Percentiles rank a stretch among this genome's conserved stretches.
These are phyloP conservation scores for Paracorniculantispora psalliotae DNA, from an alignment of 2,329 filamentous ascomycete species.

Conservation along the genomic window DNA sequence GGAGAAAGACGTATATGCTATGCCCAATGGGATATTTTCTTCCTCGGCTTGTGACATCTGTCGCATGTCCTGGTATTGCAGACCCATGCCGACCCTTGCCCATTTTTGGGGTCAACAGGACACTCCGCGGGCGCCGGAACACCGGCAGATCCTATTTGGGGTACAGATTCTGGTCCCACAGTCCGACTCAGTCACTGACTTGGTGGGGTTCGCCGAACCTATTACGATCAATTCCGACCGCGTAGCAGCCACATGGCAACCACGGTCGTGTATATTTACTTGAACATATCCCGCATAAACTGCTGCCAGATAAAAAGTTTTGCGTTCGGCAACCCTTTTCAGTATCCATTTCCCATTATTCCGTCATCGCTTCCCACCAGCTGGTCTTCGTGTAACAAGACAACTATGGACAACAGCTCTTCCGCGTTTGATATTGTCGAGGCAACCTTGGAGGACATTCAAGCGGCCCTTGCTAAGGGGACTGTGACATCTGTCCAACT, in stretches of 20 bases:
- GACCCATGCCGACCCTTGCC: no score
- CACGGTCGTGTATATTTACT: background rate
- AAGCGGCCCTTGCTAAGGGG: conserved; percentile 17
- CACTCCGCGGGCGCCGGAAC: background rate
- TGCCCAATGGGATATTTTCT: background rate
- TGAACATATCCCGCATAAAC: background rate
- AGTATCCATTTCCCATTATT: background rate
- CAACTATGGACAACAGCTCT: background rate
- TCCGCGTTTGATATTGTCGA: conserved; percentile 20
- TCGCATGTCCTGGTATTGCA: background rate
- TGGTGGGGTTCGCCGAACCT: background rate
- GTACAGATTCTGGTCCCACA: background rate
- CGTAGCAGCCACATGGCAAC: background rate
- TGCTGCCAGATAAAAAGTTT: background rate
- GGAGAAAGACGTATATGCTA: no score
- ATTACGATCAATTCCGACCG: background rate
- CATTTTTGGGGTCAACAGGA: background rate
- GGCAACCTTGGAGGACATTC: conserved; percentile 22
- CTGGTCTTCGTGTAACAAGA: background rate
- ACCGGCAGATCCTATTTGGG: background rate
- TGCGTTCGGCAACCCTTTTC: background rate
- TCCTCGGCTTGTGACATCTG: background rate
- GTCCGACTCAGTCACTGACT: background rate
- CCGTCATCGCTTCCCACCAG: background rate
- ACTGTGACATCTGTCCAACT: conserved; percentile 24